Evolutionary conservation across 2,329 filamentous ascomycete genomes (phyloP).

Genomic region (Celoporthe dispersa): DNA sequence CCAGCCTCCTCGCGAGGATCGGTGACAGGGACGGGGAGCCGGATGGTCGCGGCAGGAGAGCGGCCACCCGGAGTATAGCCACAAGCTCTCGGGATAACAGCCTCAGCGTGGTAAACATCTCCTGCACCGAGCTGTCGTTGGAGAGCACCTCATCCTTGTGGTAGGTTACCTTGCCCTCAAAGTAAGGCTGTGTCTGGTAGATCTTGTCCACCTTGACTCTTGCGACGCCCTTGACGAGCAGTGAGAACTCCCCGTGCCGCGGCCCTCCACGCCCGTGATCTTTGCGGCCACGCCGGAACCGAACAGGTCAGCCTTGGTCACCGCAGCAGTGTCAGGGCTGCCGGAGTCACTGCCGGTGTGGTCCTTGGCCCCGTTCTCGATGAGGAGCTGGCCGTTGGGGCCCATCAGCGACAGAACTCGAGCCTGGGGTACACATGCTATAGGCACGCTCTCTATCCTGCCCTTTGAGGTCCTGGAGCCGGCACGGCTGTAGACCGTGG

Average conservation of each 20-base stretch:
- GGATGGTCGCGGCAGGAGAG: conserved; percentile 75
- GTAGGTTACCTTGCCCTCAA: conserved; percentile 78
- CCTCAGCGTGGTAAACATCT: conserved; percentile 81
- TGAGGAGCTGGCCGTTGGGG: conserved; percentile 74
- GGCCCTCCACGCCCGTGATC: conserved; percentile 77
- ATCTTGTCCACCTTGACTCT: conserved; percentile 77
- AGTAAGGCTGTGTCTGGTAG: conserved; percentile 79
- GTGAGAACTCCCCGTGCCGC: conserved; percentile 74
- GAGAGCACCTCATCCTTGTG: conserved; percentile 63
- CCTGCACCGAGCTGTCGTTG: conserved; percentile 66
- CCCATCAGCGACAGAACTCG: conserved; percentile 68
- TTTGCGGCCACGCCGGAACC: conserved; percentile 80
- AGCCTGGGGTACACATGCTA: conserved; percentile 85
- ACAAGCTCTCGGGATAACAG: conserved; percentile 84
- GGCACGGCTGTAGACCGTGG: conserved; percentile 79
- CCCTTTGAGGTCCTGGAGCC: conserved; percentile 68
- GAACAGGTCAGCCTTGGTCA: conserved; percentile 76
- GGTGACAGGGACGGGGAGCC: conserved; percentile 73
- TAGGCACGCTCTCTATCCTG: conserved; percentile 69
- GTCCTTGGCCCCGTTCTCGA: conserved; percentile 65
- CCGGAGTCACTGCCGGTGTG: conserved; percentile 51
- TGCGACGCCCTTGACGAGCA: conserved; percentile 84
- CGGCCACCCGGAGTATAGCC: conserved; percentile 80
- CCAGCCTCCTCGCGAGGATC: conserved; percentile 81
- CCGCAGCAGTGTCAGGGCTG: conserved; percentile 54